Evolutionary conservation across 2,329 filamentous ascomycete genomes (phyloP), one percentile per base, ranked within the genome.

Genomic region (Neurospora sp.): DNA sequence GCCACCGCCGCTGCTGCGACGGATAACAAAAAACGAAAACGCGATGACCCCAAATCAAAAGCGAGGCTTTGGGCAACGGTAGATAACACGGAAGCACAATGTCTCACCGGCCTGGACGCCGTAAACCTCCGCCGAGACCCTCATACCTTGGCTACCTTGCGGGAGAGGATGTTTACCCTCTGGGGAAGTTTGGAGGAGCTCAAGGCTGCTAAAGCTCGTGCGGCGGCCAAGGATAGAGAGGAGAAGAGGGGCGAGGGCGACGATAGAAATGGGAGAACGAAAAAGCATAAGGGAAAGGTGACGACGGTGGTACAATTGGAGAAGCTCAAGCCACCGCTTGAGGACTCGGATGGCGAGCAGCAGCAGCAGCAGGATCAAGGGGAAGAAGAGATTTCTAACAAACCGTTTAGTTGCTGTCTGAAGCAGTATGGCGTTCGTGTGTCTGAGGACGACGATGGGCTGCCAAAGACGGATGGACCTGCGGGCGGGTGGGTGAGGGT

Each of bases 131-230:
- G 84, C 23, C 77, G 79, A n/a, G 81, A 91, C 66, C 74, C 79
- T 2, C 68, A 78, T 0, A 76, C 80, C 1, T 80, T 96, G 0
- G 77, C 75, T 3, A 72, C 78, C 7, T 80, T 97, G 4, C 86
- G 87, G 68, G 87, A 96, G 74, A 89, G 86, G 74, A 82, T 97
- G 69, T 95, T 90, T 77, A 81, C 88, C 42, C 83, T 97, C 1
- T 98, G 95, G 94, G 95, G 95, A 1, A 87, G 97, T 72, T 82
- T 97, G 1, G 89, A 94, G 76, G 93, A 97, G 77, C 78, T 82
- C 67, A 93, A 91, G 77, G 75, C 76, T 2, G 77, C 74, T n/a
- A 93, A 91, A 77, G 75, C 76, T 1, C 77, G 75, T n/a, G 75
- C 78, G 2, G 73, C 75, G 70, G 79, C 77, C 33, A 73, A 77